These are phyloP conservation scores for Karstenula rhodostoma DNA, from an alignment of 2,329 filamentous ascomycete species.

Conservation along the genomic window DNA sequence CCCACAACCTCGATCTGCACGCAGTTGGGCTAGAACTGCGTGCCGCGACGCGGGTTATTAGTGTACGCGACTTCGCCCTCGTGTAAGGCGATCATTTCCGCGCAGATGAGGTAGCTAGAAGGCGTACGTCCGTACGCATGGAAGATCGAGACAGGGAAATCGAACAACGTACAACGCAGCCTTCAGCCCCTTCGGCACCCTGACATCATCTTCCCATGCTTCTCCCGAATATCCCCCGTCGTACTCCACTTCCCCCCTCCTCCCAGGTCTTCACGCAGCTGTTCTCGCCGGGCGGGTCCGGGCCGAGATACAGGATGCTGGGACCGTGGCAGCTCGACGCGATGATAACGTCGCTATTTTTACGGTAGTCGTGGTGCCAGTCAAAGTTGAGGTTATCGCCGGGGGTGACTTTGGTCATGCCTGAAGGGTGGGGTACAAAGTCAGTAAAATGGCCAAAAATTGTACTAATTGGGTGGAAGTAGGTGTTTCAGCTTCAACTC, in stretches of 20 bases:
- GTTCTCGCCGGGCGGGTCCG: conserved; percentile 48
- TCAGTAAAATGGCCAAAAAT: too few relatives aligned
- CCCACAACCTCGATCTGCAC: conserved; percentile 51
- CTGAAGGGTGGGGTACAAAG: too few relatives aligned
- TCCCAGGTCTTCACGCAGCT: conserved; percentile 54
- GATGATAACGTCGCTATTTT: conserved; percentile 45
- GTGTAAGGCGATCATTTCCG: conserved; percentile 56
- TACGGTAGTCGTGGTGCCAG: conserved; percentile 51
- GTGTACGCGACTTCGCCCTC: conserved; percentile 45
- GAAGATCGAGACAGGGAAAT: not conserved
- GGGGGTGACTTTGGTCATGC: conserved; percentile 47
- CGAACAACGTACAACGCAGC: conserved; percentile 40
- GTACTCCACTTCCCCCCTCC: conserved; percentile 50
- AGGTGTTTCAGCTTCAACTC: too few relatives aligned
- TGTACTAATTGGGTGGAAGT: too few relatives aligned
- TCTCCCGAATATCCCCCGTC: conserved; percentile 33
- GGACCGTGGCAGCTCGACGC: conserved; percentile 42
- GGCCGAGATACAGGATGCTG: conserved; percentile 52
- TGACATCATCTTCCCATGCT: conserved; percentile 37
- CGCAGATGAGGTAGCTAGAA: conserved; percentile 52
- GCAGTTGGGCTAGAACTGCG: conserved; percentile 55
- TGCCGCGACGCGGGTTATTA: conserved; percentile 35
- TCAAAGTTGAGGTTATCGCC: conserved; percentile 52
- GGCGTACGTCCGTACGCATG: conserved; percentile 31
- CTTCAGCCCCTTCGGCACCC: conserved; percentile 46